Base-by-base conservation (phyloP, 495 filamentous ascomycete genomes). In the Annulohypoxylon stygium region DNA sequence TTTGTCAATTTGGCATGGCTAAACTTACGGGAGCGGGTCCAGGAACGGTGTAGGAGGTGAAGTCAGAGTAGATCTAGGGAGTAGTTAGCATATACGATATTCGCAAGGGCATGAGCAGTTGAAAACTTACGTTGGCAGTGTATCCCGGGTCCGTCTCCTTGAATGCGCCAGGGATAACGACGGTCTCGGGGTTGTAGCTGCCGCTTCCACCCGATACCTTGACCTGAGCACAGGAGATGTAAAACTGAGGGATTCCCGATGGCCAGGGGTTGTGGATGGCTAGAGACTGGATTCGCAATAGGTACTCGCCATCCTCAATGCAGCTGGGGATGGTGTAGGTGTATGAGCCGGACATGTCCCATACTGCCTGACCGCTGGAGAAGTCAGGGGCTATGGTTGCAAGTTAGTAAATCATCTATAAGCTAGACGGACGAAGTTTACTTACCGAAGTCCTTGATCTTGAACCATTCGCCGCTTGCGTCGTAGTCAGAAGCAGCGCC, bases 251-350 rank as follows among this genome's bases (percentile, higher is more conserved):
- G 26, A 74, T 82, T 20, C 70, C 80, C 0, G 75, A 70, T 4
- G 83, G 83, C 34, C 48, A 79, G 7, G 78, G 78, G 78, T 87
- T 87, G 77, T 88, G 85, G 73, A 87, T 83, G 25, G 80, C 86
- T 16, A 88, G 82, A 50, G 83, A 82, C 73, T 88, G 86, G 63
- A 85, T 83, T 7, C 87, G 80, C 59, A 88, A 77, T 43, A 89
- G 84, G 61, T 89, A 89, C 36, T 88, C 83, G 53, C 87, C 87
- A n/a, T 79, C 72, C 6, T 84, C 82, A 48, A 86, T 76, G 36
- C 75, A 78, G 50, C 67, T 64, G 0, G 86, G 86, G 72, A 89
- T 83, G 8, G 71, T 80, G 78, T 81, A 83, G 9, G 70, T 75
- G 79, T 86, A 88, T 33, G 77, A 75, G 68, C 78, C 67, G 2